Evolutionary conservation across 495 filamentous ascomycete species (phyloP).

Genomic region (Hyaloscypha variabilis): DNA sequence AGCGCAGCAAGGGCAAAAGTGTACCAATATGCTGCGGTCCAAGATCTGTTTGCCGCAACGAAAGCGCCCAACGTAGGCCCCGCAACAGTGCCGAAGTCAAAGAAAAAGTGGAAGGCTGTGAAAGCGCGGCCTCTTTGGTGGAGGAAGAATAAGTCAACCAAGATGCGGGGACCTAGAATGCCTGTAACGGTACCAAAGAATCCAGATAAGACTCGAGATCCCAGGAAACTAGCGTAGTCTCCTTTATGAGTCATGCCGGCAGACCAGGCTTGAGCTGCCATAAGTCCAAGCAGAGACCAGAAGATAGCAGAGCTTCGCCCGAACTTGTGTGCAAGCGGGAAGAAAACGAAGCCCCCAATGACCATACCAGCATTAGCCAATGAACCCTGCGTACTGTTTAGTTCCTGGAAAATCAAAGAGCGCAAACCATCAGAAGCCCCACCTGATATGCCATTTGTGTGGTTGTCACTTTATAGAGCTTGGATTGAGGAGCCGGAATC

Average conservation of each 20-base stretch:
- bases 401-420: neutral
- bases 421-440: conserved; percentile 6
- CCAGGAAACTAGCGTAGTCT: conserved; percentile 39
- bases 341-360: conserved; percentile 46
- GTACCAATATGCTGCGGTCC: conserved; percentile 55
- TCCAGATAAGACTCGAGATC: conserved; percentile 46
- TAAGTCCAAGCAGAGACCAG: conserved; percentile 39
- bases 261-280: conserved; percentile 14
- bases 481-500: conserved; percentile 35
- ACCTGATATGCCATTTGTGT: conserved; percentile 39
- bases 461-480: conserved; percentile 35
- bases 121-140: conserved; percentile 46
- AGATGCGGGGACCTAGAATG: conserved; percentile 42
- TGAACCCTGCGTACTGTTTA: conserved; percentile 34
- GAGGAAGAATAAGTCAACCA: conserved; percentile 49
- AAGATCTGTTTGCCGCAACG: conserved; percentile 42
- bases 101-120: conserved; percentile 41
- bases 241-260: conserved; percentile 12
- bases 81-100: conserved; percentile 45
- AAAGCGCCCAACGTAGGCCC: conserved; percentile 50
- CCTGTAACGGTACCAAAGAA: conserved; percentile 43
- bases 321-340: conserved; percentile 40
- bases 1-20: conserved; percentile 43
- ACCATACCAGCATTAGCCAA: conserved; percentile 46
- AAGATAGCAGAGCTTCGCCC: conserved; percentile 47